Base-by-base conservation (phyloP, 2,329 filamentous ascomycete species). In the Pseudogymnoascus sp. region DNA sequence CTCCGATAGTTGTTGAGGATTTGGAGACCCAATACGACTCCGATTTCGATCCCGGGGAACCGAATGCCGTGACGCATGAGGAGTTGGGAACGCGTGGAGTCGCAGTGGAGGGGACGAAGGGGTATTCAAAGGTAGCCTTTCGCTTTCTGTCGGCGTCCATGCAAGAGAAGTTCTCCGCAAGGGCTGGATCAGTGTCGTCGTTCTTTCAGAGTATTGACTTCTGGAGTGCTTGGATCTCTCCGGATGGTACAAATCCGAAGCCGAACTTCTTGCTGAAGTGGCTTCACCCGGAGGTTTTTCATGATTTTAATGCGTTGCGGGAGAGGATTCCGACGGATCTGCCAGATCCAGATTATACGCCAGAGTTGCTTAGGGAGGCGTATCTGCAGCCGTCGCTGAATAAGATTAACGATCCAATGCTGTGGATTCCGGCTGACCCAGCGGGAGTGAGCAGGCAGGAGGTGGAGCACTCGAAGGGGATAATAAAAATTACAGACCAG, bases 401-500 rank as follows among this genome's bases (percentile, higher is more conserved):
- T 0, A 83, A 74, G 69, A 85, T 82, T 78, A 82, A 73, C 76
- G 82, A 75, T 67, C 75, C 68, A 69, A 77, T 72, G 64, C 83
- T 75, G 64, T 88, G 79, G 85, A 82, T 81, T 61, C 85, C 85
- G n/a, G 78, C 78, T 61, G 84, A 88, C 69, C 73, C 75, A 7
- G 76, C 81, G 49, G 85, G 85, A 8, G 76, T 88, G 35, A 82
- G 78, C 66, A 73, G 70, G 62, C 83, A 86, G 70, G 85, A 87
- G 69, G 77, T 85, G 63, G 73, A 73, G 43, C 84, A 87, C 67
- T 81, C 81, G 4, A 61, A 61, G 35, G 75, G 78, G 63, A 79
- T 84, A 37, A 81, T 84, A 38, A 78, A 80, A 4, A 84, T 85
- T 69, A 85, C 80, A 0, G 85, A 88, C 65, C 81, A 85, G 63